Evolutionary conservation across 768 basidiomycete species (phyloP), one percentile per base, ranked within the genome.

Genomic region (Russula sp.): DNA sequence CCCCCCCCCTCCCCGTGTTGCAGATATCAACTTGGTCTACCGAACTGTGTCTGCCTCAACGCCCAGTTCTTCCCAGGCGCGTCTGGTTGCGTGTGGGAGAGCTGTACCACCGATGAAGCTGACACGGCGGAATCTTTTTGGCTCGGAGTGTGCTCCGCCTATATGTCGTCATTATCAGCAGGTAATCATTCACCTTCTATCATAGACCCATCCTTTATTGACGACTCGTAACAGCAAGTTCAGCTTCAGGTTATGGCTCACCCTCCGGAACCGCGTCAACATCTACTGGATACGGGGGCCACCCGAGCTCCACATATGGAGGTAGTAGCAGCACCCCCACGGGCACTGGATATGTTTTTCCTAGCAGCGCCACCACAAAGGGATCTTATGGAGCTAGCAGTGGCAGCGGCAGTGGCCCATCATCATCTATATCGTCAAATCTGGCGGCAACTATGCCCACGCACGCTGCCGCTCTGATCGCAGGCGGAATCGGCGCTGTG

Each of bases 401-500:
- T n/a, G n/a, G n/a, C n/a, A n/a, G n/a, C n/a, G n/a, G n/a, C n/a
- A n/a, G n/a, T n/a, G n/a, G n/a, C n/a, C n/a, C n/a, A n/a, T n/a
- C n/a, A n/a, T n/a, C n/a, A 22, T 36, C 42, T 1, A 44, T 53
- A 34, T 34, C 34, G 32, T 18, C n/a, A 3, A 64, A 64, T 56
- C 48, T 53, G 5, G 63, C 63, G 4, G 54, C 24, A 1, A 14
- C 16, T 4, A 42, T 24, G 51, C 46, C 63, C 3, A 50, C 53
- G 36, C 26, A 46, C 16, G 32, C 38, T 42, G 59, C 63, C 13
- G 59, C 53, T 5, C n/a, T 65, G 28, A 11, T 65, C 11, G 59
- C 24, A 13, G 59, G 59, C 16, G 64, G 38, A 6, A 50, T 65
- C 14, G 59, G 59, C 0, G 64, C 46, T 3, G 22, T 65, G 24